Base-by-base conservation (phyloP, 345 rosid genomes). In the Camelina hispida region DNA sequence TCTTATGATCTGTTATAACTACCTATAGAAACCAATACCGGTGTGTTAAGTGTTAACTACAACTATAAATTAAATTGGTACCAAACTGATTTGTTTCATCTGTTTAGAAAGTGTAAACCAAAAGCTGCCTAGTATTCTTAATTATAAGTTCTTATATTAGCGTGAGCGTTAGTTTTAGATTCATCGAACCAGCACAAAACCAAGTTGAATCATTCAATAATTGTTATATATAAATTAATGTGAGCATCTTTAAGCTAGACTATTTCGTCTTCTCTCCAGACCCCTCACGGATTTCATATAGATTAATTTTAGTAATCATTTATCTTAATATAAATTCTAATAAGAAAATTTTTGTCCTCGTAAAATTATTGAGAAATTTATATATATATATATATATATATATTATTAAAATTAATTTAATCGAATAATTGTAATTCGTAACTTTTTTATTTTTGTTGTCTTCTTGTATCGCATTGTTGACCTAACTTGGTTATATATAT, bases 161-260 rank as follows among this genome's bases (percentile, higher is more conserved):
- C 47, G 13, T 28, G 73, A 57, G 9, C 43, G 35, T 64, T 28
- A 16, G 6, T 48, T 64, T 50, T 66, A 66, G 17, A 50, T 66
- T 46, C 44, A 66, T 28, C 32, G 13, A 43, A 16, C 44, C 43
- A 43, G 18, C 55, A 44, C 35, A 70, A 48, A 69, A 58, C 43
- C 30, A 70, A 46, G 54, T 35, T 18, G 46, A 16, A 37, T 37
- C 38, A 56, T 3, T 56, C 38, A 6, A 55, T 55, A 7, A 55
- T 55, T 14, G 16, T 28, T 14, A 4, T 13, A 7, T 34, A 6
- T 25, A 11, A 5, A 25, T 14, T 14, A 55, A 2, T 28, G 38
- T 28, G 22, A 58, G 25, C 25, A 35, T 17, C 42, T 32, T 7
- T 28, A 28, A n/a, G 20, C 13, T 30, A 28, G 20, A 8, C 43